Conservation (phyloP, 257 asterid species). For the Solanum bulbocastanum region DNA sequence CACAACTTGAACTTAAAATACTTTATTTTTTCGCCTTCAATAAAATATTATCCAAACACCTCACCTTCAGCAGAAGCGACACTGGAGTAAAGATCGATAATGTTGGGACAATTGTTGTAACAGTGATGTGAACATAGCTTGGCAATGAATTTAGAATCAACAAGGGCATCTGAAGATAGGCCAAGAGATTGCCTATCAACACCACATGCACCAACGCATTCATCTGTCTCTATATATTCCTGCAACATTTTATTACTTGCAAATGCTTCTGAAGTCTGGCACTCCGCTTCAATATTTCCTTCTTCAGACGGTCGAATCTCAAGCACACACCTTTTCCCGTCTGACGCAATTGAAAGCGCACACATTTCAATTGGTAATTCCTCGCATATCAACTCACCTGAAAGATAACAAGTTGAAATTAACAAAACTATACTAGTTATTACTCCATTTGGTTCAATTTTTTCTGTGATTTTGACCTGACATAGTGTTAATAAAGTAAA, state of each 20-base stretch:
- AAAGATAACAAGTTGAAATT: not conserved
- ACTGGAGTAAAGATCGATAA: constrained; percentile 56
- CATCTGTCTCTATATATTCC: constrained; percentile 54
- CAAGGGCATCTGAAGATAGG: constrained; percentile 66
- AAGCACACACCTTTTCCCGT: constrained; percentile 62
- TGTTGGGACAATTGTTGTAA: constrained; percentile 55
- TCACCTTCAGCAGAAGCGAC: constrained; percentile 77
- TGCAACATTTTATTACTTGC: constrained; percentile 23
- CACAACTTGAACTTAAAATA: not conserved
- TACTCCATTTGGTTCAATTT: not conserved
- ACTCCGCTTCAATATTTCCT: constrained; percentile 23
- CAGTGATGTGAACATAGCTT: constrained; percentile 63
- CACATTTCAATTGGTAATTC: constrained; percentile 39
- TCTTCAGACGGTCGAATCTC: constrained; percentile 31
- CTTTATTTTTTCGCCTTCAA: too few relatives aligned
- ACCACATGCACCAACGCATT: constrained; percentile 58
- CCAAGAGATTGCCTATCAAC: constrained; percentile 50
- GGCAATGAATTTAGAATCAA: constrained; percentile 32
- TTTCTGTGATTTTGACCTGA: too few relatives aligned
- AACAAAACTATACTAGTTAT: not conserved
- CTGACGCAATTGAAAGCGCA: constrained; percentile 43
- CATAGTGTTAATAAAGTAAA: too few relatives aligned
- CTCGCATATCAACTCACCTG: constrained; percentile 61
- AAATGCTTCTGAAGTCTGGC: constrained; percentile 56
- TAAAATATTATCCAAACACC: not conserved